Conservation (phyloP, 2,329 filamentous ascomycete genomes). For the Xylariales sp. region DNA sequence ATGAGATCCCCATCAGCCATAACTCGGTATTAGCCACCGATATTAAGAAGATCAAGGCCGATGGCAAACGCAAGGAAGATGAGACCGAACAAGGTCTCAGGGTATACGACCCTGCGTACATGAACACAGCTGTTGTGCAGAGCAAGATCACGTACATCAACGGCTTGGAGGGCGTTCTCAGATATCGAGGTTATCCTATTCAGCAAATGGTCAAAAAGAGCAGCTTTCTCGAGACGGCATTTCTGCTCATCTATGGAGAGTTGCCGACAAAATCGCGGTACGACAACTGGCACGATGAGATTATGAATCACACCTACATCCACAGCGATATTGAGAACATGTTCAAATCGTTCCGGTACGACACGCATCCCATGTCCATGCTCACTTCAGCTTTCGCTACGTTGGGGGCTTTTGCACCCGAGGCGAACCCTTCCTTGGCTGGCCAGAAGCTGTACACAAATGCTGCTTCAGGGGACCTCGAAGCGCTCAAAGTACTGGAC, state of each 20-base stretch:
- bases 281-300: constrained; percentile 38
- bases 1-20: constrained; percentile 44
- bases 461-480: constrained; percentile 35
- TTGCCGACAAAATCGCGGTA: constrained; percentile 39
- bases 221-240: constrained; percentile 45
- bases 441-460: constrained; percentile 47
- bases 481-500: constrained; percentile 40
- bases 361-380: constrained; percentile 50
- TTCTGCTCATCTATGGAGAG: constrained; percentile 47
- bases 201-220: constrained; percentile 45
- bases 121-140: constrained; percentile 47
- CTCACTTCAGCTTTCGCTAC: constrained; percentile 45
- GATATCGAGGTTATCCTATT: constrained; percentile 48
- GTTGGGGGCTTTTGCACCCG: constrained; percentile 43
- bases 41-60: constrained; percentile 45
- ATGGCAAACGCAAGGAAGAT: constrained; percentile 32
- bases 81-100: constrained; percentile 45
- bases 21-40: constrained; percentile 47
- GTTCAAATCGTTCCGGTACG: constrained; percentile 47
- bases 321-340: constrained; percentile 45
- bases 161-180: constrained; percentile 44
- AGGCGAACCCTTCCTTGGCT: constrained; percentile 44
- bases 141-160: constrained; percentile 49
- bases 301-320: constrained; percentile 47
- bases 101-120: constrained; percentile 47